Evolutionary conservation across 768 basidiomycete species (phyloP).

Genomic region (Amyloporia xantha): DNA sequence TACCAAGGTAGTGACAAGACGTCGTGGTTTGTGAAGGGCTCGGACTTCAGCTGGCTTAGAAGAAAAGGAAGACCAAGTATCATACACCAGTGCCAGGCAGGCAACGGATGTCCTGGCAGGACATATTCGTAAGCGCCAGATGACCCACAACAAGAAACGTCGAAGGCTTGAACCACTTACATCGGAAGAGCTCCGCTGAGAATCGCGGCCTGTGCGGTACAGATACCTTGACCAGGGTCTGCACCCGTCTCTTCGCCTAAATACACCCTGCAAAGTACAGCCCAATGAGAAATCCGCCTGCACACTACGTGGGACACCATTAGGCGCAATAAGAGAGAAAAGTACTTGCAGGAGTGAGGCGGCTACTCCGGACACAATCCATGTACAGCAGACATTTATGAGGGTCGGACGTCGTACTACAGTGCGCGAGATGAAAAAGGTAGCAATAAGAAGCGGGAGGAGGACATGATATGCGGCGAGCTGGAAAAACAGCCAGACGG

Average conservation of each 20-base stretch:
- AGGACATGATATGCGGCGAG: conserved; percentile 40
- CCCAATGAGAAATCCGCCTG: not conserved
- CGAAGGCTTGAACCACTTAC: conserved; percentile 6
- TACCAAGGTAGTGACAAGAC: too few species aligned
- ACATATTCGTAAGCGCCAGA: not conserved
- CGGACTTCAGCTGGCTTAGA: conserved; percentile 3
- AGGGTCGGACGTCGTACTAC: conserved; percentile 35
- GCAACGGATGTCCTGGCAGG: conserved; percentile 12
- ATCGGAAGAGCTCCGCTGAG: conserved; percentile 20
- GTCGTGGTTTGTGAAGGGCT: too few species aligned
- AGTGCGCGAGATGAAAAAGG: conserved; percentile 35
- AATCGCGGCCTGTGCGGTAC: conserved; percentile 38
- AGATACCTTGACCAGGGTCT: conserved; percentile 33
- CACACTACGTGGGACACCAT: not conserved
- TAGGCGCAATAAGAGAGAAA: not conserved
- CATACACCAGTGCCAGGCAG: conserved; percentile 9
- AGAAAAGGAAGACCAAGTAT: conserved; percentile 10
- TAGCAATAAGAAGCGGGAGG: conserved; percentile 37
- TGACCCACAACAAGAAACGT: not conserved
- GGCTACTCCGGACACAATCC: conserved; percentile 40
- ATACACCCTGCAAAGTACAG: conserved; percentile 27
- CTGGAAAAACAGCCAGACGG: conserved; percentile 39
- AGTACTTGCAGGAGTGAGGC: conserved; percentile 37
- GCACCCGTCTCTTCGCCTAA: conserved; percentile 28
- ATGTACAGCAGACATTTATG: conserved; percentile 41